Evolutionary conservation across 2,329 filamentous ascomycete genomes (phyloP), one percentile per base, ranked within the genome.

Genomic region (Colletotrichum sansevieriae): DNA sequence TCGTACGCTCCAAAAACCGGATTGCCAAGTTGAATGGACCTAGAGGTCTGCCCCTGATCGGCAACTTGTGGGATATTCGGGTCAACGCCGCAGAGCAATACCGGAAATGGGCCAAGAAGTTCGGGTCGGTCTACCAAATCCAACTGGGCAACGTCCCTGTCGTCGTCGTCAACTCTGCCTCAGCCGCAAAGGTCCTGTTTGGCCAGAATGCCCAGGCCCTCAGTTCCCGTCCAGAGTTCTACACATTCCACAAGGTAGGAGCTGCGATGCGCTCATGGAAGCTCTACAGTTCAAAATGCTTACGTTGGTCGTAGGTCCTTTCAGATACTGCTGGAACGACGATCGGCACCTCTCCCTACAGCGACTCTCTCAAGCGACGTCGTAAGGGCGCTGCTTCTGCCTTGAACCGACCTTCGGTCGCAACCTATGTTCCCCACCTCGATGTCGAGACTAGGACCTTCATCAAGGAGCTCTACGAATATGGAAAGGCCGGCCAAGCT

Each of bases 341-440:
- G 0, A 91, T 92, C 64, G 90, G 90, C 0, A 92, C 90, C 0
- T 89, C 87, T 1, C 90, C 90, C 0, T 92, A 90, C 74, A 88
- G 85, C 62, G 89, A 91, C 3, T 89, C 86, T 0, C 77, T 91
- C 33, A 91, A 91, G 75, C 82, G 88, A 5, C 82, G 89, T 39
- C 83, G 89, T 65, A 91, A 91, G 76, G 89, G 88, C 15, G 89
- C 89, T 1, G 89, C 89, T 0, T 87, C 87, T 3, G 89, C 90
- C 1, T 80, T 91, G 18, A 91, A 91, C 75, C 87, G 89, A 55
- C 88, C 89, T 0, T 88, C 88, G 0, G 87, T 91, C 1, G 84
- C 86, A 4, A 89, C 85, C 0, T 91, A 91, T 71, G 82, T 91
- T 3, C 82, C 85, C 0, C 87, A 90, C 72, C 79, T 92, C 1